Percentiles rank a stretch among this genome's conserved stretches.
Conservation (phyloP, 768 basidiomycete species). For the Psilocybe cubensis region DNA sequence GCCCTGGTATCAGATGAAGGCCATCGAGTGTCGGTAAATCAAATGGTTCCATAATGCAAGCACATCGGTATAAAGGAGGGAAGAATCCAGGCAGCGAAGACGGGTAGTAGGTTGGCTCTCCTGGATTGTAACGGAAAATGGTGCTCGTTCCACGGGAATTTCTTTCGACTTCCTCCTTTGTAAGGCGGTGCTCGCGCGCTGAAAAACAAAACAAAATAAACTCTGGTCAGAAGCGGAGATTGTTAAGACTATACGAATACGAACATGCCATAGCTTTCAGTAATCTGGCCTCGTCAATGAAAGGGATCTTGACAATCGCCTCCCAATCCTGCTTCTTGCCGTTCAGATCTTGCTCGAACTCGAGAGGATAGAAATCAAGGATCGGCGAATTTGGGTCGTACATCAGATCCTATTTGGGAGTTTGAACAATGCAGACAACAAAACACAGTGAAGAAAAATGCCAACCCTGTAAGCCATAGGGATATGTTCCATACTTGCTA, state of each 20-base stretch:
- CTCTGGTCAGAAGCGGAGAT: neutral
- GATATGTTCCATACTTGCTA: conserved; percentile 87
- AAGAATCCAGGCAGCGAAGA: conserved; percentile 96
- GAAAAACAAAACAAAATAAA: conserved; percentile 1
- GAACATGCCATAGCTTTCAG: conserved; percentile 82
- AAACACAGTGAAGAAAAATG: neutral
- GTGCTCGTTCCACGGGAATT: conserved; percentile 84
- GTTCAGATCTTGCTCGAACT: conserved; percentile 93
- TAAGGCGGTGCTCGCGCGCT: conserved; percentile 83
- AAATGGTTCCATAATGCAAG: conserved; percentile 81
- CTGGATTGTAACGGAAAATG: conserved; percentile 70
- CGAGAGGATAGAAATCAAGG: conserved; percentile 89
- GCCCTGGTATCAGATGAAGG: conserved; percentile 82
- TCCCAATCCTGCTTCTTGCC: conserved; percentile 99
- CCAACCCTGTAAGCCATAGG: conserved; percentile 82
- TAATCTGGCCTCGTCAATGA: conserved; percentile 84
- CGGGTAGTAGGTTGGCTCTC: conserved; percentile 74
- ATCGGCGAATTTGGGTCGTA: conserved; percentile 82
- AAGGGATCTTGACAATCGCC: conserved; percentile 97
- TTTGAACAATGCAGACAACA: neutral
- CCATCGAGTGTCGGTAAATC: conserved; percentile 88
- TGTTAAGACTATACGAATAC: conserved; percentile 24
- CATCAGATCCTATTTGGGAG: conserved; percentile 79
- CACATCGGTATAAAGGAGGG: conserved; percentile 82
- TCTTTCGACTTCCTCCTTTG: conserved; percentile 71